Conservation (phyloP, 2,329 filamentous ascomycete species). For the Scytalidium lignicola region DNA sequence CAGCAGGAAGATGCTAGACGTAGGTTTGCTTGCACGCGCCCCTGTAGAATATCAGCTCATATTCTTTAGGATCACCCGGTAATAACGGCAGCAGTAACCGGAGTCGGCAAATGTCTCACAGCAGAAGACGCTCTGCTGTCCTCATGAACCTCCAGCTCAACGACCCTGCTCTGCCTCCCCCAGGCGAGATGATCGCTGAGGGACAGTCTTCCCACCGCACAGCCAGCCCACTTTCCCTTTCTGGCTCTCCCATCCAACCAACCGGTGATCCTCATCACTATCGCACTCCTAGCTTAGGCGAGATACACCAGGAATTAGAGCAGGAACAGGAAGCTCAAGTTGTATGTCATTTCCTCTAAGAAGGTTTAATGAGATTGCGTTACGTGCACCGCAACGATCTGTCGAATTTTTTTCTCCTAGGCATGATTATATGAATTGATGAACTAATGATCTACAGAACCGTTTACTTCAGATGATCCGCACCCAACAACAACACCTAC, state of each 20-base stretch:
- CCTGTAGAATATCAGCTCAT: background rate
- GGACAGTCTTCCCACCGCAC: constrained; percentile 32
- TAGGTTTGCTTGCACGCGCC: constrained; percentile 29
- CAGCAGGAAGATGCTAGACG: constrained; percentile 58
- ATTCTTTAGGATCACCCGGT: constrained; percentile 34
- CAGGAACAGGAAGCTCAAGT: constrained; percentile 77
- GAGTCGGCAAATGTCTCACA: constrained; percentile 41
- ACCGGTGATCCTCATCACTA: constrained; percentile 55
- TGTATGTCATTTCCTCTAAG: constrained; percentile 36
- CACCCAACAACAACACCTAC: constrained; percentile 66
- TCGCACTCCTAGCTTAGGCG: constrained; percentile 65
- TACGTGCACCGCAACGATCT: background rate
- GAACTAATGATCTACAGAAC: constrained; percentile 45
- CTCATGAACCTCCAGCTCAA: constrained; percentile 71
- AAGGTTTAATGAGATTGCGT: background rate
- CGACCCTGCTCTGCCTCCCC: constrained; percentile 61
- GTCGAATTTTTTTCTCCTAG: no score
- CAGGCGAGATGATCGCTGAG: constrained; percentile 61
- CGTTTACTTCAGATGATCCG: constrained; percentile 73
- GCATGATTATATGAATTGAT: no score
- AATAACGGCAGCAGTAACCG: constrained; percentile 35
- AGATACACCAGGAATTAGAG: constrained; percentile 74
- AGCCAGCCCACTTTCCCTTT: constrained; percentile 40
- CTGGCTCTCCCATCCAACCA: constrained; percentile 39
- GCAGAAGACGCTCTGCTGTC: constrained; percentile 61